Percentiles rank a stretch among this genome's conserved stretches.
phyloP scores from a whole-genome alignment of 345 rosid species.

The Orychophragmus violaceus region DNA sequence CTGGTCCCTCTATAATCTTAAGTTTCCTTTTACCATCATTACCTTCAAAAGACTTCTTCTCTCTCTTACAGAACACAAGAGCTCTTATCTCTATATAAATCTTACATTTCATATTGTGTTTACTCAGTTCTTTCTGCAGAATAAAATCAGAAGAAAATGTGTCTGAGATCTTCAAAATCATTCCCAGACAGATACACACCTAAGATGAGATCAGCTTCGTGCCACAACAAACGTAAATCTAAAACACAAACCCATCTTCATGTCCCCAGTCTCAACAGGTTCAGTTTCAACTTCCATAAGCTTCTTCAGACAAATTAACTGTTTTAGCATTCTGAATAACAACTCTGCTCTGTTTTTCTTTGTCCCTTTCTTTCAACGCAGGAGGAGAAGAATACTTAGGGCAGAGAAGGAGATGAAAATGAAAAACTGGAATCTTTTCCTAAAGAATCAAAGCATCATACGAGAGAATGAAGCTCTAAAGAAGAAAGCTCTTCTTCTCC shows the following conservation, averaged over 20 bases:
- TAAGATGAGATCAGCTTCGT: not conserved
- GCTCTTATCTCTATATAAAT: constrained; percentile 6
- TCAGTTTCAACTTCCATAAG: not conserved
- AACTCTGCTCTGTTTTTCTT: not conserved
- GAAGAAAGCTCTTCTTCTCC: constrained; percentile 56
- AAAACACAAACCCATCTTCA: constrained; percentile 2
- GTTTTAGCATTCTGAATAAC: not conserved
- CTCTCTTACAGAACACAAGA: not conserved
- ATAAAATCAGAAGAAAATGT: constrained; percentile 4
- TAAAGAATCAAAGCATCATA: constrained; percentile 58
- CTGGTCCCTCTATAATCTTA: constrained; percentile 50
- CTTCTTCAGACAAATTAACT: not conserved
- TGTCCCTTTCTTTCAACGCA: not conserved
- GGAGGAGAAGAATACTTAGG: constrained; percentile 36
- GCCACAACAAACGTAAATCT: constrained; percentile 1
- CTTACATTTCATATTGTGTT: not conserved
- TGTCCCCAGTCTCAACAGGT: constrained; percentile 19
- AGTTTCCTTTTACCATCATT: constrained; percentile 50
- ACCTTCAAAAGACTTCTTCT: constrained; percentile 36
- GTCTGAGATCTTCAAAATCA: constrained; percentile 8
- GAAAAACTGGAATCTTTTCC: constrained; percentile 52
- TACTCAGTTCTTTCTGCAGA: not conserved
- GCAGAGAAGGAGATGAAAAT: constrained; percentile 39
- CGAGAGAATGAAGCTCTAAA: constrained; percentile 61
- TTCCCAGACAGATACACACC: not conserved